phyloP scores from a whole-genome alignment of 2,329 filamentous ascomycete genomes.

The Sclerotiophoma versabilis region DNA sequence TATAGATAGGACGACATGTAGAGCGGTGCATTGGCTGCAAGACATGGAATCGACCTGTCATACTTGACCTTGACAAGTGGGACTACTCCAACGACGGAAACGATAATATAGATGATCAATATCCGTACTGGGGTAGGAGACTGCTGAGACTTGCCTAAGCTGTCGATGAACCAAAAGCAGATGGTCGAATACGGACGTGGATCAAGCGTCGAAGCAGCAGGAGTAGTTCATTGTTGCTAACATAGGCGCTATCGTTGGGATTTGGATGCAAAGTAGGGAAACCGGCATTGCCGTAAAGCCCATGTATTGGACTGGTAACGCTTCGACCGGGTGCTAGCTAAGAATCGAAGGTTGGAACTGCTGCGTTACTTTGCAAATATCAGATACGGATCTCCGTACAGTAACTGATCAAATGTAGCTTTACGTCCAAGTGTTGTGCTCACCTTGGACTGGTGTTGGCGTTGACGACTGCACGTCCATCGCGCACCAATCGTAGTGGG shows the following conservation, averaged over 20 bases:
- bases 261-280: too few species aligned
- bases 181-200: background rate
- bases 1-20: background rate
- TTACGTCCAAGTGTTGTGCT: too few species aligned
- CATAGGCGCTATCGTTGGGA: background rate
- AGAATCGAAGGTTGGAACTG: too few species aligned
- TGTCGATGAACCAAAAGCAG: background rate
- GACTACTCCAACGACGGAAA: background rate
- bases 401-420: too few species aligned
- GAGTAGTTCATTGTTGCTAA: too few species aligned
- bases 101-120: background rate
- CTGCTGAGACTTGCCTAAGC: background rate
- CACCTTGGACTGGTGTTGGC: too few species aligned
- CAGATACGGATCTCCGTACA: too few species aligned
- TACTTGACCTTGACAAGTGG: background rate
- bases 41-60: background rate
- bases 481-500: background rate
- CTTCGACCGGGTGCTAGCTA: too few species aligned
- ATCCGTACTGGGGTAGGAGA: background rate
- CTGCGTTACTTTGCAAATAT: too few species aligned
- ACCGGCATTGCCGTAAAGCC: too few species aligned
- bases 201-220: too few species aligned
- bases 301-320: too few species aligned
- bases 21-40: background rate
- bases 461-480: background rate